Evolutionary conservation across 208 protist species (phyloP), one percentile per base, ranked within the genome.

Genomic region (Spongospora subterranea): DNA sequence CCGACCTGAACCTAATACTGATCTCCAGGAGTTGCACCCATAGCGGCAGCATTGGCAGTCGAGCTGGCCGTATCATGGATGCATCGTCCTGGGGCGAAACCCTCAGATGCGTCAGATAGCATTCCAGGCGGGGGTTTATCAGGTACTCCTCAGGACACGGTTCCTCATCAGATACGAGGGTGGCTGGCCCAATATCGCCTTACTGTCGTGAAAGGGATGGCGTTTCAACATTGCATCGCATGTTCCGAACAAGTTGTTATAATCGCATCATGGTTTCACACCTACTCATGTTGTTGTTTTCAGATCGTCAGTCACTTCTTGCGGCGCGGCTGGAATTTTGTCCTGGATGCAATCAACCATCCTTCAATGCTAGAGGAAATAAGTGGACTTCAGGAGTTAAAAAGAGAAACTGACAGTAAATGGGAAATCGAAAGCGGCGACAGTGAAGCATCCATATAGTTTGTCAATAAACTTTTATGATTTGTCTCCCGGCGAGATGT

Each of bases 31-130:
- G 65, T 99, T 0, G 97, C 97, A 20, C 95, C 96, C 32, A 96
- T 99, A 40, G 98, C 98, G 0, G 94, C 95, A 0, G 92, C 97
- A 0, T 92, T 97, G 0, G 97, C 96, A 0, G 97, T 99, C 13
- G 98, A 99, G 93, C 77, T 99, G 35, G 66, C 98, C 20, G 96
- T 98, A 0, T 92, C 96, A 46, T 20, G 98, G 0, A 93, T 98
- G 39, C 97, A 99, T 89, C 98, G 99, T 91, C 95, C 96, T 0
- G 77, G 93, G 24, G 65, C 50, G 50, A 24, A 60, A 24, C 89
- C 91, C 29, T 0, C 54, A 45, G 32, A 76, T 66, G 0, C 45
- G 65, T 1, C 54, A 64, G n/a, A 90, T 92, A 39, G 24, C 0
- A 6, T 40, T 1, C 46, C 77, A 32, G 54, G 46, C 0, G 29